A percentile compares a stretch with the other conserved stretches of the same genome.
Conservation (phyloP, 495 filamentous ascomycete genomes). For the Annulohypoxylon nitens region DNA sequence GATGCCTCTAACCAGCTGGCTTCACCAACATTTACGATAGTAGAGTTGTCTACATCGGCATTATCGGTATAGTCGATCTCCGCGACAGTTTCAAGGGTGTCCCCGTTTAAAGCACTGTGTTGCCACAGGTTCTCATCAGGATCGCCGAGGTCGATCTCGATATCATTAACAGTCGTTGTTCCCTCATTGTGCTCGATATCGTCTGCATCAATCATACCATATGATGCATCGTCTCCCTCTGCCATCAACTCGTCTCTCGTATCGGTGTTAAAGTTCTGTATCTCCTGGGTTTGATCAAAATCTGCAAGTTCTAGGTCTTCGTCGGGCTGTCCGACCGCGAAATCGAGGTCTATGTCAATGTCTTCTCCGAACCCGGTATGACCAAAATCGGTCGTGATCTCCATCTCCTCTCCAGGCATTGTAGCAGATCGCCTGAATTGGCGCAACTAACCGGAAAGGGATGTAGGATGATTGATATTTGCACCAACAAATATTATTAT, state of each 20-base stretch:
- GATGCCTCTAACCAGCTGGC: constrained; percentile 51
- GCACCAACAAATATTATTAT: background rate
- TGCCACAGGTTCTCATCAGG: constrained; percentile 44
- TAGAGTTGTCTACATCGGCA: constrained; percentile 32
- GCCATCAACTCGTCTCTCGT: constrained; percentile 63
- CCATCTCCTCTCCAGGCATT: constrained; percentile 70
- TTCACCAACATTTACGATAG: constrained; percentile 28
- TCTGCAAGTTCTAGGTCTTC: constrained; percentile 74
- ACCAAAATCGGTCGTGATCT: constrained; percentile 64
- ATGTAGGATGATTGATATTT: background rate
- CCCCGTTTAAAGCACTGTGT: constrained; percentile 38
- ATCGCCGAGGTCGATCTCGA: constrained; percentile 49
- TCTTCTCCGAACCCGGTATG: constrained; percentile 66
- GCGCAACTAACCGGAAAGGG: background rate
- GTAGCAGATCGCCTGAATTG: constrained; percentile 49
- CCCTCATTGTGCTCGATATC: constrained; percentile 51
- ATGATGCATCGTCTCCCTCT: constrained; percentile 58
- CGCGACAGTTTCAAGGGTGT: constrained; percentile 47
- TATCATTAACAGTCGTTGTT: constrained; percentile 41
- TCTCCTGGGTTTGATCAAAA: constrained; percentile 48
- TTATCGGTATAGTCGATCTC: constrained; percentile 49
- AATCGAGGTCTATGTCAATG: constrained; percentile 81
- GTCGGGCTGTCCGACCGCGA: constrained; percentile 69
- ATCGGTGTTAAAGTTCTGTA: constrained; percentile 47
- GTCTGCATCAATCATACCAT: constrained; percentile 57